phyloP scores from a whole-genome alignment of 129 eudicot species.

The Smallanthus sonchifolius region DNA sequence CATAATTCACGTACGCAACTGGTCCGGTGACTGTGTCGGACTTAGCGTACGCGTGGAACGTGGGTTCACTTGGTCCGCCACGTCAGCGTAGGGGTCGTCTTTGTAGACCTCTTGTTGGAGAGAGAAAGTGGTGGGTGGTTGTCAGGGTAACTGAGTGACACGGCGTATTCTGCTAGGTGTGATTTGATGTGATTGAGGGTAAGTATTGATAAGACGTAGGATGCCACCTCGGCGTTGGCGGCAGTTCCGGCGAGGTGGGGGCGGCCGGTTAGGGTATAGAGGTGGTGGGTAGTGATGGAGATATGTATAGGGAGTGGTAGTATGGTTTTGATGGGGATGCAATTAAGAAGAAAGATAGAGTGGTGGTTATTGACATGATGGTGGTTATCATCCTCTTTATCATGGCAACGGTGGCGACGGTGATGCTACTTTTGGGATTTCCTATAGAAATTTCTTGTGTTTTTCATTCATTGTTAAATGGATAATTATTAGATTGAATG shows the following conservation, averaged over 20 bases:
- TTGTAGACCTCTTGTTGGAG: constrained; percentile 51
- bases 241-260: constrained; percentile 80
- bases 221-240: constrained; percentile 68
- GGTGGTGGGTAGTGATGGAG: constrained; percentile 57
- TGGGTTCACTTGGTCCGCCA: constrained; percentile 55
- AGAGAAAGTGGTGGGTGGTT: constrained; percentile 30
- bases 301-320: constrained; percentile 50
- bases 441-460: not conserved
- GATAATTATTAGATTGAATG: not conserved
- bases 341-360: constrained; percentile 32
- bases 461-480: not conserved
- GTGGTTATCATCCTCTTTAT: constrained; percentile 15
- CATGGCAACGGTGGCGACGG: constrained; percentile 20
- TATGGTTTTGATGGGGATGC: constrained; percentile 35
- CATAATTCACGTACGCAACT: constrained; percentile 71
- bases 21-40: constrained; percentile 55
- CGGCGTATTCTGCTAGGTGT: constrained; percentile 46
- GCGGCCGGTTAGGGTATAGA: constrained; percentile 60
- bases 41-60: constrained; percentile 75
- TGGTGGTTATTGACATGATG: constrained; percentile 45
- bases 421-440: not conserved
- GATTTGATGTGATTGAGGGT: constrained; percentile 44
- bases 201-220: constrained; percentile 63
- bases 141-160: constrained; percentile 56
- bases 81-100: constrained; percentile 62